A percentile compares a stretch with the other conserved stretches of the same genome.
Conservation (phyloP, 2,329 filamentous ascomycete genomes). For the Neofusicoccum sp. region DNA sequence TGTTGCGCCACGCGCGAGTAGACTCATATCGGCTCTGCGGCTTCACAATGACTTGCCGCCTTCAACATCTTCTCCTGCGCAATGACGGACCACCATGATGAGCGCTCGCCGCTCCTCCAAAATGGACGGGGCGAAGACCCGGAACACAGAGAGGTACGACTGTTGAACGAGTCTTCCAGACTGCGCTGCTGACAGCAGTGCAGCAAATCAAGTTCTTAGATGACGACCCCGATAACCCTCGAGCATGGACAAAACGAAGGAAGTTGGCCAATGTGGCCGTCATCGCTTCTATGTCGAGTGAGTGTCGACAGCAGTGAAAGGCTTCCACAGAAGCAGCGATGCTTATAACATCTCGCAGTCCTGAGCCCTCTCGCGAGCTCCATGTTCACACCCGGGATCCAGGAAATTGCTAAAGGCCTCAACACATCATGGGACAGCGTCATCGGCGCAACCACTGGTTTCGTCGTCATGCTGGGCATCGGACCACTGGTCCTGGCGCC, state of each 20-base stretch:
- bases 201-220: conserved; percentile 36
- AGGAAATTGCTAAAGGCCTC: conserved; percentile 49
- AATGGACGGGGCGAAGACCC: conserved; percentile 33
- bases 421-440: conserved; percentile 42
- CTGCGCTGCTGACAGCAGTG: conserved; percentile 20
- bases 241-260: conserved; percentile 44
- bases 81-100: conserved; percentile 25
- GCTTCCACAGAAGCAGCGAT: not conserved
- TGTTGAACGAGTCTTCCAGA: not conserved
- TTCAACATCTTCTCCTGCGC: not conserved
- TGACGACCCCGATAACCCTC: conserved; percentile 44
- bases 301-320: conserved; percentile 21
- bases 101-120: conserved; percentile 41
- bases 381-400: conserved; percentile 54
- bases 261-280: conserved; percentile 52
- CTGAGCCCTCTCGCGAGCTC: conserved; percentile 48
- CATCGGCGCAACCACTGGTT: conserved; percentile 51
- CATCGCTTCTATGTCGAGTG: conserved; percentile 51
- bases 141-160: conserved; percentile 30
- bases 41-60: not conserved
- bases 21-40: not conserved
- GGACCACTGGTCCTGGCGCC: conserved; percentile 49
- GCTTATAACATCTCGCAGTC: conserved; percentile 29
- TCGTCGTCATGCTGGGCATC: conserved; percentile 50
- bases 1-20: not conserved